Evolutionary conservation across 371 early-diverging fungal genomes (phyloP).

Genomic region (Thermomucor indicae-seudaticae): DNA sequence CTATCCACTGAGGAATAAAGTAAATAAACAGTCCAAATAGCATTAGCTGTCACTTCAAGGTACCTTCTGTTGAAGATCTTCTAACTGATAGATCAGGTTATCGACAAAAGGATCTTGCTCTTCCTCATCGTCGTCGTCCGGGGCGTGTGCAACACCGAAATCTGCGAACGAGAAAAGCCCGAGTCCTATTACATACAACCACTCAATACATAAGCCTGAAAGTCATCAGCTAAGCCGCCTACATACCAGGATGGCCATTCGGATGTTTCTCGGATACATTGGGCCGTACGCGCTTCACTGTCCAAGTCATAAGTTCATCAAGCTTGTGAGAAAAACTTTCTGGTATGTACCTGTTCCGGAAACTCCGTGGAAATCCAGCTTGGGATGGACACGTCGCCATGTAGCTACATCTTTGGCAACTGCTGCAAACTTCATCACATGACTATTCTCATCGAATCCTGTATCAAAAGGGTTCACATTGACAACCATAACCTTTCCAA

Average conservation of each 20-base stretch:
- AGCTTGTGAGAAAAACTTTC: neutral
- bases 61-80: slow-evolving; percentile 51
- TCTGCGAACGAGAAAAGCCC: slow-evolving; percentile 5
- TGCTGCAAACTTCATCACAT: slow-evolving; percentile 68
- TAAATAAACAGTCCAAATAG: neutral
- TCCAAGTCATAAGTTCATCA: neutral
- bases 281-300: slow-evolving; percentile 17
- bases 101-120: slow-evolving; percentile 43
- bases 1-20: slow-evolving; percentile 34
- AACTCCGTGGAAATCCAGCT: slow-evolving; percentile 28
- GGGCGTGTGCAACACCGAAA: neutral
- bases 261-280: slow-evolving; percentile 2
- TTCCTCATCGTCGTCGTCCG: slow-evolving; percentile 33
- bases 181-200: neutral
- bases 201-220: too few relatives aligned
- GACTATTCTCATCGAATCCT: slow-evolving; percentile 57
- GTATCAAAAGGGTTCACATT: slow-evolving; percentile 66
- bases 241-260: too few relatives aligned
- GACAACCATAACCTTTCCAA: slow-evolving; percentile 53
- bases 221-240: too few relatives aligned
- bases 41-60: neutral
- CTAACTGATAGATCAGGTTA: slow-evolving; percentile 33
- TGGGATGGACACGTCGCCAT: slow-evolving; percentile 37
- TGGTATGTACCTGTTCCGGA: slow-evolving; percentile 17
- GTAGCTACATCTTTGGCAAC: slow-evolving; percentile 62